Percentiles rank a stretch among this genome's conserved stretches.
Conservation (phyloP, 805 yeast genomes). For the Yarrowia porcina region DNA sequence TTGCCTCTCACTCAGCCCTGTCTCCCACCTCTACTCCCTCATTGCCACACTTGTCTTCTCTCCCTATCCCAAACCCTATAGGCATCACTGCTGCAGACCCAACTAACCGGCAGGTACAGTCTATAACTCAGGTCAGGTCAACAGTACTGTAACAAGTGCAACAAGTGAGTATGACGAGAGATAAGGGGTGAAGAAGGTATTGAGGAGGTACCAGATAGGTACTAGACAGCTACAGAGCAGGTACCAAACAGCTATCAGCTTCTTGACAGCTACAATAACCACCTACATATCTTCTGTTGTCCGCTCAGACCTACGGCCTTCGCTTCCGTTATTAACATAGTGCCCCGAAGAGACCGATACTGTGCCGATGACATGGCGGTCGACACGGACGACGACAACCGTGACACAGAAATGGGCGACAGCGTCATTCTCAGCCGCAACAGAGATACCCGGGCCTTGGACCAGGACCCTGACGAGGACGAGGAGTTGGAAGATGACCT, state of each 20-base stretch:
- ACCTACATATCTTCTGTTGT: no score
- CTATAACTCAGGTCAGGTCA: neutral
- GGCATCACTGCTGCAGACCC: conserved; percentile 9
- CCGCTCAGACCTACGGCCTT: neutral
- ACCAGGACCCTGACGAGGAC: conserved; percentile 29
- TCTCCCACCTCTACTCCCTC: neutral
- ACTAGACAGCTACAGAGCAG: no score
- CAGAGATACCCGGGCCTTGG: conserved; percentile 25
- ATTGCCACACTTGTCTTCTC: neutral
- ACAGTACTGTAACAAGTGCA: no score
- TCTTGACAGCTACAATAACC: no score
- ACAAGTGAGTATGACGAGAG: neutral
- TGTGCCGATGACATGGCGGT: conserved; percentile 23
- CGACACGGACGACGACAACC: conserved; percentile 19
- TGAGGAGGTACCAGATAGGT: neutral
- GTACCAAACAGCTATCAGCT: neutral
- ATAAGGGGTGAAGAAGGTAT: neutral
- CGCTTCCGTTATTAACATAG: conserved; percentile 7
- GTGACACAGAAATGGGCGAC: conserved; percentile 22
- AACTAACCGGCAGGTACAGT: conserved; percentile 11
- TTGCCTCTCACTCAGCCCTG: neutral
- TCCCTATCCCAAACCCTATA: conserved; percentile 18
- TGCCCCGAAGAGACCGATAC: conserved; percentile 22
- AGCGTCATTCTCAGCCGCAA: conserved; percentile 1
- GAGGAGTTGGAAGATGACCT: conserved; percentile 27